Evolutionary conservation across 1,284 basidiomycete species (phyloP).

Genomic region (Pseudozyma flocculosa): DNA sequence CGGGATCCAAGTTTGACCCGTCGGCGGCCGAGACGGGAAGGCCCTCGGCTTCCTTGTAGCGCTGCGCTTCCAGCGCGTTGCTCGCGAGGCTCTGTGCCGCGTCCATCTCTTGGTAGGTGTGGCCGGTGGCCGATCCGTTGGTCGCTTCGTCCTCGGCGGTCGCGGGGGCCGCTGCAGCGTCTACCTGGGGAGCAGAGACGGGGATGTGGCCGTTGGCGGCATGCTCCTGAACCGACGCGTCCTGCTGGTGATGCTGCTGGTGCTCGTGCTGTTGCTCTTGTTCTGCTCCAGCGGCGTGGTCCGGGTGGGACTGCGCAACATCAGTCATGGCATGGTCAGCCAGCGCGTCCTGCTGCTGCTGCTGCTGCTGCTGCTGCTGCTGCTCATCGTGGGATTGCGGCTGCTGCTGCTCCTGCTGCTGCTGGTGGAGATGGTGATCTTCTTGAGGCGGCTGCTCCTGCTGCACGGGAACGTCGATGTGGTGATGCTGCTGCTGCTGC

Average conservation of each 20-base stretch:
- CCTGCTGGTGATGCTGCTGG: neutral
- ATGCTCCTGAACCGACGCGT: neutral
- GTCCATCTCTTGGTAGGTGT: neutral
- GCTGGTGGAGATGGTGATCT: neutral
- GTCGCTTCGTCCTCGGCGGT: neutral
- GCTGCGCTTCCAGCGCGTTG: neutral
- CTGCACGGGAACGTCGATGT: neutral
- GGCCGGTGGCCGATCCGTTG: neutral
- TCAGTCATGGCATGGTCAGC: neutral
- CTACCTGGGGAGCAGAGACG: neutral
- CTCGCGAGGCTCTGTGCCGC: neutral
- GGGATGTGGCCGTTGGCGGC: neutral
- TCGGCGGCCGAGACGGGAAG: no score
- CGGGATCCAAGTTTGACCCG: neutral
- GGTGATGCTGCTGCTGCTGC: neutral
- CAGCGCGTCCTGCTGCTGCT: conserved; percentile 1
- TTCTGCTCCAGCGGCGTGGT: neutral
- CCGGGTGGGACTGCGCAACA: neutral
- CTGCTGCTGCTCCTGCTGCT: neutral
- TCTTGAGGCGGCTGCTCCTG: neutral
- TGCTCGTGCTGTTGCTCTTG: neutral
- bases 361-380: neutral
- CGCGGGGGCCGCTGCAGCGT: neutral
- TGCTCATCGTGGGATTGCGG: neutral
- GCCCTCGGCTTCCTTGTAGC: neutral